Conservation (phyloP, 495 filamentous ascomycete genomes). For the Penicillium bialowiezense region DNA sequence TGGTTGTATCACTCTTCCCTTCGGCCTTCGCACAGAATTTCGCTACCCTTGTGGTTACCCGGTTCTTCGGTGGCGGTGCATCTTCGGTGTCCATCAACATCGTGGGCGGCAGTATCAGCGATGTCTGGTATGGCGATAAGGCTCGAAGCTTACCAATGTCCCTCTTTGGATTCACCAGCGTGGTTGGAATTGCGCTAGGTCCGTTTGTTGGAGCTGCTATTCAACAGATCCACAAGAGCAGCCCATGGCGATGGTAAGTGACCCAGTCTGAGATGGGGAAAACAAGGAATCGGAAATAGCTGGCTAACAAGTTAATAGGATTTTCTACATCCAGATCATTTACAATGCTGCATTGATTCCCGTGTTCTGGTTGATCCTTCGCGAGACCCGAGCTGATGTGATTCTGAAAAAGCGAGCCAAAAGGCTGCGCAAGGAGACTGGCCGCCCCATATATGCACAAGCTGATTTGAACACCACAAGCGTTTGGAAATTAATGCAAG, state of each 20-base stretch:
- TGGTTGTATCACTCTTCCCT: slow-evolving; percentile 47
- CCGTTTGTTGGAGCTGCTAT: slow-evolving; percentile 46
- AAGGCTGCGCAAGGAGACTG: slow-evolving; percentile 62
- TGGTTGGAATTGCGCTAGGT: slow-evolving; percentile 47
- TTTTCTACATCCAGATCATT: slow-evolving; percentile 53
- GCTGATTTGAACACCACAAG: slow-evolving; percentile 28
- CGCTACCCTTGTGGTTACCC: slow-evolving; percentile 46
- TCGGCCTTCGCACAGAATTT: slow-evolving; percentile 54
- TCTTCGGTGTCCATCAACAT: slow-evolving; percentile 47
- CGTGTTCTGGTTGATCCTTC: slow-evolving; percentile 41
- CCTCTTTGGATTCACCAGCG: slow-evolving; percentile 40
- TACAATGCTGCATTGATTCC: slow-evolving; percentile 43
- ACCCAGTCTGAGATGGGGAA: too few species aligned
- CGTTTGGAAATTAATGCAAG: slow-evolving; percentile 24
- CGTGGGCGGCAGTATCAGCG: slow-evolving; percentile 44
- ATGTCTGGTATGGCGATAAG: slow-evolving; percentile 40
- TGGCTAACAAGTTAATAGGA: slow-evolving; percentile 23
- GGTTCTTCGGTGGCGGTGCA: slow-evolving; percentile 49
- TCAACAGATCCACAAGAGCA: slow-evolving; percentile 30
- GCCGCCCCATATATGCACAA: slow-evolving; percentile 39
- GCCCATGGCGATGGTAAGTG: slow-evolving; percentile 44
- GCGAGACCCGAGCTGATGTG: slow-evolving; percentile 41
- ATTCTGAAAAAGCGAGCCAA: slow-evolving; percentile 62
- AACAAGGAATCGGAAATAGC: too few species aligned
- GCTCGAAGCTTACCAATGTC: slow-evolving; percentile 45